Evolutionary conservation across 495 filamentous ascomycete species (phyloP), one percentile per base, ranked within the genome.

Genomic region (Hypomontagnella submonticulosa): DNA sequence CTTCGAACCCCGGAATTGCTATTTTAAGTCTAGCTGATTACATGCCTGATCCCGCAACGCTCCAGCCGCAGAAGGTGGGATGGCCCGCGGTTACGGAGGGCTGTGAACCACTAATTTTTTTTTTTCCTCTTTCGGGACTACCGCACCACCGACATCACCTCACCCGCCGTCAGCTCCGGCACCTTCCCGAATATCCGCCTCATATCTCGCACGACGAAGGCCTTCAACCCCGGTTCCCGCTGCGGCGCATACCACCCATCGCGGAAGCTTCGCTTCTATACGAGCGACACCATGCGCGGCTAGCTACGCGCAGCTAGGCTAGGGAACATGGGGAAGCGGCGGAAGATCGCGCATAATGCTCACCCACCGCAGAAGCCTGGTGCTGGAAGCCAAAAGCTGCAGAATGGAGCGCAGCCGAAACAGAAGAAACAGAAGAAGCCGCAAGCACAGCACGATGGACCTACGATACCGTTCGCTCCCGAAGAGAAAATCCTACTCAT

Each of bases 401-500:
- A 64, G 38, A 59, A 63, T 10, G 42, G 18, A 38, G 20, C 48
- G n/a, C 47, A 37, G n/a, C 59, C 60, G 47, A 69, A 67, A 43
- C 60, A 60, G 40, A 62, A 66, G 50, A 66, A 72, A 44, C 60
- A 65, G 15, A 60, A 66, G 40, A 57, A 58, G 61, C 69, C 59
- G n/a, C 53, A 46, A 30, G 20, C 44, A 11, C 73, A 75, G 10
- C 75, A 85, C 66, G 71, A 73, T 54, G 73, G 80, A 36, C 85
- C 89, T 7, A 85, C 82, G 37, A 87, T 96, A 61, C 93, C 92
- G n/a, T 96, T 96, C 77, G 74, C 80, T 16, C 82, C 83, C 18
- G 74, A 79, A 49, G 87, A 95, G 72, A 79, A 84, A 55, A 90
- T 97, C 59, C 85, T 99, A 20, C 83, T 97, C 1, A 75, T 99